Percentiles rank a stretch among this genome's conserved stretches.
These are phyloP conservation scores for Talaromyces sp. DNA, from an alignment of 2,329 filamentous ascomycete genomes.

Conservation along the genomic window DNA sequence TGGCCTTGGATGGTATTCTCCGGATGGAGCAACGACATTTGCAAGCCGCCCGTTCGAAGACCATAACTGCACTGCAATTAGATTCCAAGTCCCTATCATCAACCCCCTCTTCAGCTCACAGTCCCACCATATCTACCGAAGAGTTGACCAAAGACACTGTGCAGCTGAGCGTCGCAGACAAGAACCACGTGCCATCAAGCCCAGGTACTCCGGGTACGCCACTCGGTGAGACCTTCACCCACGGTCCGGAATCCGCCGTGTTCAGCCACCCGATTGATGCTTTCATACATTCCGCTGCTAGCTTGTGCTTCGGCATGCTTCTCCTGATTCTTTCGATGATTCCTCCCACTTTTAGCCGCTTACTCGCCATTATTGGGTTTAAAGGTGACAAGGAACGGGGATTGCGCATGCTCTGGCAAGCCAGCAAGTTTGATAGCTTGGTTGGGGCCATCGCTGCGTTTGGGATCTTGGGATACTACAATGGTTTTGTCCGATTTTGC, in stretches of 20 bases:
- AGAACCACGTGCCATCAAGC: conserved; percentile 2
- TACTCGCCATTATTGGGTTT: conserved; percentile 87
- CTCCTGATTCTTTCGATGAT: conserved; percentile 87
- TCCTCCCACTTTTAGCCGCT: conserved; percentile 79
- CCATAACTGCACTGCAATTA: conserved; percentile 14
- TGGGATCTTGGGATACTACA: conserved; percentile 79
- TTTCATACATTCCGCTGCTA: conserved; percentile 84
- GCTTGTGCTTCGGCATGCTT: conserved; percentile 83
- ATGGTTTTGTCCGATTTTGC: conserved; percentile 75
- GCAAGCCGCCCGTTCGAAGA: conserved; percentile 12
- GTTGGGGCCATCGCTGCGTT: conserved; percentile 88
- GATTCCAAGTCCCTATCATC: conserved; percentile 5
- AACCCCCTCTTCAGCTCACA: conserved; percentile 14
- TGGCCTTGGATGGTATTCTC: conserved; percentile 73
- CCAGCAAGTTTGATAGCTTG: conserved; percentile 77
- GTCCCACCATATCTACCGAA: conserved; percentile 9
- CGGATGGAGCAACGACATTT: conserved; percentile 64
- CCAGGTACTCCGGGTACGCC: conserved; percentile 16
- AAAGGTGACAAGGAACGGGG: conserved; percentile 79
- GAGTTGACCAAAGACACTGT: conserved; percentile 14
- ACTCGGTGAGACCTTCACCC: conserved; percentile 28
- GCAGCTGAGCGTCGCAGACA: conserved; percentile 18
- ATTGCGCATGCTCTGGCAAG: conserved; percentile 82
- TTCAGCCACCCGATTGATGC: conserved; percentile 73
- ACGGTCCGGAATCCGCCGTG: conserved; percentile 55